Base-by-base conservation (phyloP, 148 eudicot species). In the Oxyria digyna region DNA sequence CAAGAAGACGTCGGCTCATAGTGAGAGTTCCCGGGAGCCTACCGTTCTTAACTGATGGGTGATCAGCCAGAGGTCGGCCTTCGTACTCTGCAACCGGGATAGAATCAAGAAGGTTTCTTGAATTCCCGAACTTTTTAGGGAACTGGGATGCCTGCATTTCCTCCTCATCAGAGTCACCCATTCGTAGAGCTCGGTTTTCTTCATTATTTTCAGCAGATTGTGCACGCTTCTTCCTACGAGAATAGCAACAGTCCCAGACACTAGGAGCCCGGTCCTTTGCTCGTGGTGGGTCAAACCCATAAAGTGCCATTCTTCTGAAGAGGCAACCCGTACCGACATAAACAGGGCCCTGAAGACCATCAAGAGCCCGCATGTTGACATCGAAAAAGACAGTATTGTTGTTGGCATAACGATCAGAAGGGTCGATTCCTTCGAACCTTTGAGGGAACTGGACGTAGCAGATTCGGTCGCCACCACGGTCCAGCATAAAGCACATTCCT, bases 401-500 rank as follows among this genome's bases (percentile, higher is more conserved):
- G 77, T 93, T 93, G 42, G 98, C 98, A 37, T 93, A 93, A n/a
- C 98, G 89, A 69, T 93, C 98, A 32, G 98, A 93, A 0, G 98
- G 98, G 63, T 92, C 98, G 3, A 92, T 89, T 41, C 97, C 97
- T 77, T 92, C 97, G 21, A 92, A 92, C 73, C 97, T 74, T 46
- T 93, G 98, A 57, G 98, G 98, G 66, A 93, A 93, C 74, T 93
- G 98, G 37, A 93, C 87, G 11, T 87, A 93, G 50, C 95, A 87
- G 31, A 93, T 42, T 32, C 98, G 98, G 74, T 93, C 96, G 1
- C 98, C 98, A 24, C 98, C 91, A 4, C 98, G 89, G 77, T 89
- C 98, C 96, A 93, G 84, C 98, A 93, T 93, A 76, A 87, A 92
- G 69, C 97, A 92, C 96, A 92, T 92, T 21, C 97, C 97, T 79